phyloP scores from a whole-genome alignment of 805 yeast species.

The Candida incommunis region DNA sequence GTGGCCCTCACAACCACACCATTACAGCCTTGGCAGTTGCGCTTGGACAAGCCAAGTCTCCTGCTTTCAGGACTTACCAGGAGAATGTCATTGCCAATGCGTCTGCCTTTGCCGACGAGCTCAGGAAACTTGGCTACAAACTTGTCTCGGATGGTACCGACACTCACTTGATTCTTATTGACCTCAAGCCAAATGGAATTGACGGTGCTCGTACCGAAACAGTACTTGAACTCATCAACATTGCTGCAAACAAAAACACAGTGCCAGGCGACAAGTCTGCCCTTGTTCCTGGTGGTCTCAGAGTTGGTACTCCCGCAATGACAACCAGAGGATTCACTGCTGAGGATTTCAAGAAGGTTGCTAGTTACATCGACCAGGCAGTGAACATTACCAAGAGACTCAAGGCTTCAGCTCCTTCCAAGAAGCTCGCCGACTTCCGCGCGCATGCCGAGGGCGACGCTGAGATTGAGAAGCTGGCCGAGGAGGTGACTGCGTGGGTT shows the following conservation, averaged over 20 bases:
- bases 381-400: constrained; percentile 54
- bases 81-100: constrained; percentile 72
- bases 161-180: constrained; percentile 79
- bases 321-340: constrained; percentile 83
- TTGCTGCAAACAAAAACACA: constrained; percentile 92
- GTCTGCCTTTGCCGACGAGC: constrained; percentile 54
- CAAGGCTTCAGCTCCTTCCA: constrained; percentile 50
- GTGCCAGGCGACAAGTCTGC: constrained; percentile 96
- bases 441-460: constrained; percentile 46
- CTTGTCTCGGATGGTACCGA: constrained; percentile 91
- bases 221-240: constrained; percentile 75
- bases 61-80: constrained; percentile 82
- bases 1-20: constrained; percentile 99
- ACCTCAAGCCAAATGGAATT: constrained; percentile 58
- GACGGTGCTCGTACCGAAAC: constrained; percentile 96
- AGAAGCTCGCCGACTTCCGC: constrained; percentile 57
- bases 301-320: constrained; percentile 99
- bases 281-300: constrained; percentile 86
- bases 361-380: constrained; percentile 66
- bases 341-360: constrained; percentile 68
- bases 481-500: constrained; percentile 62
- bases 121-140: constrained; percentile 49
- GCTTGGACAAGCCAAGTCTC: constrained; percentile 77
- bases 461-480: constrained; percentile 44
- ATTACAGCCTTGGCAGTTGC: constrained; percentile 94